A percentile compares a stretch with the other conserved stretches of the same genome.
Conservation (phyloP, 768 basidiomycete genomes). For the Jaapia argillacea region DNA sequence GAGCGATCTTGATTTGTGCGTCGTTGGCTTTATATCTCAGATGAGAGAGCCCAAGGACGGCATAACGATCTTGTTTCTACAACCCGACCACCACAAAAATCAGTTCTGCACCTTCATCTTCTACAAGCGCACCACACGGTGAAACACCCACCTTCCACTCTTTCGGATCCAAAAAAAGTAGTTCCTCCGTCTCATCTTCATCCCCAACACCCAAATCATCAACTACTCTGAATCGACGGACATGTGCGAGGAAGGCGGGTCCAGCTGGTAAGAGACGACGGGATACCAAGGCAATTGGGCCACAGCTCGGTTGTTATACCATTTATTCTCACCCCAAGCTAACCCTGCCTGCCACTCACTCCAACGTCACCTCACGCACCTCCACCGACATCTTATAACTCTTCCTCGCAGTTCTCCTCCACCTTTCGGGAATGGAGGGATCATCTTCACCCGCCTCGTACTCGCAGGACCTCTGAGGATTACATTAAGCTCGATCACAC, state of each 20-base stretch:
- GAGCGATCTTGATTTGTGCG: constrained; percentile 93
- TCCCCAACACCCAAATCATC: constrained; percentile 91
- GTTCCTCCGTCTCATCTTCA: constrained; percentile 67
- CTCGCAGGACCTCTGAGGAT: too few species aligned
- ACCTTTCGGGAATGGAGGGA: too few species aligned
- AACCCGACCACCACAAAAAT: too few species aligned
- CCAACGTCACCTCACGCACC: too few species aligned
- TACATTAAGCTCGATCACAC: too few species aligned
- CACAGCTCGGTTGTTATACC: too few species aligned
- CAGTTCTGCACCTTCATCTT: too few species aligned
- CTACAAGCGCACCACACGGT: background rate
- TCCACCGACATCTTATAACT: too few species aligned
- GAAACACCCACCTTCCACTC: constrained; percentile 85
- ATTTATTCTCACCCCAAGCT: too few species aligned
- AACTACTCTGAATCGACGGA: constrained; percentile 55
- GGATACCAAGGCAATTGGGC: constrained; percentile 32
- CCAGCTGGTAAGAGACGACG: constrained; percentile 74
- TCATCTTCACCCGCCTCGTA: too few species aligned
- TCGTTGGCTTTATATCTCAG: constrained; percentile 78
- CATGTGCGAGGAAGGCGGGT: constrained; percentile 76
- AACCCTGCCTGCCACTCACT: too few species aligned
- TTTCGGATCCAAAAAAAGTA: constrained; percentile 82
- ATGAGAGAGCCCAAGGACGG: constrained; percentile 88
- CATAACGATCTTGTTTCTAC: constrained; percentile 98
- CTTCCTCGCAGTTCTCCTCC: too few species aligned